Base-by-base conservation (phyloP, 805 yeast genomes). In the Saturnispora silvae region DNA sequence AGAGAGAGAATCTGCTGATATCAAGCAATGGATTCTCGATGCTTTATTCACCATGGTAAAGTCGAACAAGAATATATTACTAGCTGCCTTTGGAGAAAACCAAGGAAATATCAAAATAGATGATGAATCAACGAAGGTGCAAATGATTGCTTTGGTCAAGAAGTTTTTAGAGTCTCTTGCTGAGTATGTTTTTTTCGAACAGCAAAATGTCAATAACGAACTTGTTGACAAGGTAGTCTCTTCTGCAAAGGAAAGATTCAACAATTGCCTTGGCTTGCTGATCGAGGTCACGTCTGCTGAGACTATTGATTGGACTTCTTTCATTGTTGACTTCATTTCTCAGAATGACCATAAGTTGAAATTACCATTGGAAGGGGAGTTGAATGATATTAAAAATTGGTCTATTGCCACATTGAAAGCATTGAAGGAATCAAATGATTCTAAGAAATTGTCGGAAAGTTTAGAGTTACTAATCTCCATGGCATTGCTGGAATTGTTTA, bases 381-480 rank as follows among this genome's bases (percentile, higher is more conserved):
- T 86, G 34, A 81, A 68, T 3, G 79, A 73, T 28, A 59, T 84
- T 29, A 50, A 56, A 3, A 54, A 52, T 6, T 61, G 40, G 40
- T 23, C 40, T 7, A 14, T 33, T 20, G 26, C 37, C 3, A 14
- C 42, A 8, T 17, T 41, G 1, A 17, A 28, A 25, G 31, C 28
- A 17, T 23, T 77, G 17, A 72, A 69, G 45, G 48, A 56, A 2
- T 69, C 70, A 37, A 34, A 43, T 7, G 55, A 17, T 8, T 20
- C 50, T 33, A 28, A 29, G 18, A 33, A 60, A 44, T 42, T 31
- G 53, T 26, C 40, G 70, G 73, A 46, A 53, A 77, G 43, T 30
- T 79, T 89, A 50, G 94, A 85, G 55, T 60, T 83, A 26, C 61
- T 89, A 31, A 72, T 82, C 40, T 79, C 95, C 0, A 73, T 82